Conservation (phyloP, 805 yeast species). For the Blastobotrys robertii region DNA sequence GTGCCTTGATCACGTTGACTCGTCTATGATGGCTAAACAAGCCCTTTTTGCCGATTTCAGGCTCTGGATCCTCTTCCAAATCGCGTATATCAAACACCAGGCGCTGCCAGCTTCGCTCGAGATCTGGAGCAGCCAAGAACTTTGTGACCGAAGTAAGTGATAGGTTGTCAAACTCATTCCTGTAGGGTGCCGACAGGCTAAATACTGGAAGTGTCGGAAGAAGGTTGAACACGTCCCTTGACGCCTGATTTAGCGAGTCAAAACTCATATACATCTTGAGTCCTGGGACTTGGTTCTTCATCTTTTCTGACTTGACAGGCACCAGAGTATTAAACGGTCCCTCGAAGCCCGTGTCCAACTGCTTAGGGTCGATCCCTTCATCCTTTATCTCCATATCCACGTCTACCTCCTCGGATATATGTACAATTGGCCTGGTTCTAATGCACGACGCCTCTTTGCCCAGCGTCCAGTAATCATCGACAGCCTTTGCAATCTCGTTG, state of each 20-base stretch:
- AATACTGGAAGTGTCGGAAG: slow-evolving; percentile 18
- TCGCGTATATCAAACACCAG: slow-evolving; percentile 20
- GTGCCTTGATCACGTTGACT: slow-evolving; percentile 53
- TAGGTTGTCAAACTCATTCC: slow-evolving; percentile 16
- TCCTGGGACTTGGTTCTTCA: slow-evolving; percentile 3
- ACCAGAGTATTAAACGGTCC: slow-evolving; percentile 8
- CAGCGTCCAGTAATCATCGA: slow-evolving; percentile 66
- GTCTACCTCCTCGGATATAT: slow-evolving; percentile 16
- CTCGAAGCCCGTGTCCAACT: neutral
- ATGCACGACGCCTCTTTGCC: slow-evolving; percentile 61
- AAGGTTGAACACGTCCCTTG: slow-evolving; percentile 16
- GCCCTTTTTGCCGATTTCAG: neutral
- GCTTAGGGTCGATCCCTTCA: slow-evolving; percentile 1
- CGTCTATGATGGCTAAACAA: slow-evolving; percentile 10
- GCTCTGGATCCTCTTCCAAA: slow-evolving; percentile 3
- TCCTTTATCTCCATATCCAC: slow-evolving; percentile 7
- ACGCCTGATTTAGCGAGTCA: slow-evolving; percentile 16
- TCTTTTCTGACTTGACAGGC: slow-evolving; percentile 5
- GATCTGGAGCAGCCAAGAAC: slow-evolving; percentile 22
- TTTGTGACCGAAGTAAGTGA: slow-evolving; percentile 25
- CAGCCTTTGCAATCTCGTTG: slow-evolving; percentile 57
- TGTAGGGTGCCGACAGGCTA: slow-evolving; percentile 15
- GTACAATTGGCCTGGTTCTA: slow-evolving; percentile 37
- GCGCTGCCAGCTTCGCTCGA: slow-evolving; percentile 23
- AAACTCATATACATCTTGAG: slow-evolving; percentile 13